These are phyloP conservation scores for Penicillium frequentans DNA, from an alignment of 2,329 filamentous ascomycete species.

Conservation along the genomic window DNA sequence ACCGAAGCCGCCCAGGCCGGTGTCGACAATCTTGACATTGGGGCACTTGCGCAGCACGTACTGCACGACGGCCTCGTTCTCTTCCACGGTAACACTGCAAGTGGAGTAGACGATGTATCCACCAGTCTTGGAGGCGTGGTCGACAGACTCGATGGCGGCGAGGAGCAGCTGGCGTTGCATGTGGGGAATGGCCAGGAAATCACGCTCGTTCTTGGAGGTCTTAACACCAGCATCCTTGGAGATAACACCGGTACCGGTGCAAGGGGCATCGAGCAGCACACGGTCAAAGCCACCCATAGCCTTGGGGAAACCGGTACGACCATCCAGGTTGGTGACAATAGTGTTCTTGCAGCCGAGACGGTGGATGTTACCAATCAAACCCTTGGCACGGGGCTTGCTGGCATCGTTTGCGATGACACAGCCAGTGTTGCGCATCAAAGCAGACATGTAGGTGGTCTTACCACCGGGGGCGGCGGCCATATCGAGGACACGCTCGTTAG, in stretches of 20 bases:
- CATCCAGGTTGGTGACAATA: conserved; percentile 93
- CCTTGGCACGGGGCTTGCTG: conserved; percentile 89
- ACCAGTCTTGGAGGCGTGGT: conserved; percentile 87
- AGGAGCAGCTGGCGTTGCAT: conserved; percentile 92
- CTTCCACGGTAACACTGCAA: conserved; percentile 90
- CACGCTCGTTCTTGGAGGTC: conserved; percentile 94
- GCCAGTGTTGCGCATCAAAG: conserved; percentile 96
- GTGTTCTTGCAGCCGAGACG: conserved; percentile 91
- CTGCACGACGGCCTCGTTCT: conserved; percentile 90
- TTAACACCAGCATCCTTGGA: conserved; percentile 96
- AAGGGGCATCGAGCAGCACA: conserved; percentile 90
- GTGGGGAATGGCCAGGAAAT: conserved; percentile 92
- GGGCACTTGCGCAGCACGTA: conserved; percentile 89
- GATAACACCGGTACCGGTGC: conserved; percentile 95
- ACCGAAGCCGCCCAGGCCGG: conserved; percentile 78
- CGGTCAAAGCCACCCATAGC: conserved; percentile 96
- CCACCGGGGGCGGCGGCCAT: conserved; percentile 95
- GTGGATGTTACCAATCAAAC: conserved; percentile 97
- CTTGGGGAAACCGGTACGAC: conserved; percentile 80
- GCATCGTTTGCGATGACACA: conserved; percentile 95
- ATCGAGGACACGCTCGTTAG: conserved; percentile 87
- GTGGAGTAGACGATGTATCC: conserved; percentile 97
- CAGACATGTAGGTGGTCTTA: conserved; percentile 95
- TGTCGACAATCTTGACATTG: conserved; percentile 91
- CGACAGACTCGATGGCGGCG: conserved; percentile 90